Conservation (phyloP, 192 early-diverging fungal genomes). For the Mortierella antarctica region DNA sequence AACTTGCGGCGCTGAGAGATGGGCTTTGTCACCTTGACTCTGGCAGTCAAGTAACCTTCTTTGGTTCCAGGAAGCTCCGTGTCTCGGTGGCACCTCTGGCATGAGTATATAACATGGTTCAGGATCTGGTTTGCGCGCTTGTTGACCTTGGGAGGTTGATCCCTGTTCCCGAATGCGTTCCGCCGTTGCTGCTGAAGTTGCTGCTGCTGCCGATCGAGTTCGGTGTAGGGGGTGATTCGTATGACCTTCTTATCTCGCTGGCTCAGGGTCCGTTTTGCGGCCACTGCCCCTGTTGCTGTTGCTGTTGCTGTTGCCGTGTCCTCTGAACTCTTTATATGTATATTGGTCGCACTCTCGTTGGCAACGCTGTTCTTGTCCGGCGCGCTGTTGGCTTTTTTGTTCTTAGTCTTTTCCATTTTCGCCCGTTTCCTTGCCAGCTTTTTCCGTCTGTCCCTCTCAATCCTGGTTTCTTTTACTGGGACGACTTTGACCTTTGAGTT, state of each 20-base stretch:
- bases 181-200: slow-evolving; percentile 17
- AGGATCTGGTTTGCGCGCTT: slow-evolving; percentile 27
- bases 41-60: slow-evolving; percentile 12
- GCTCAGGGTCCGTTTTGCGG: too few species aligned
- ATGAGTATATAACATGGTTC: slow-evolving; percentile 53
- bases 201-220: slow-evolving; percentile 18
- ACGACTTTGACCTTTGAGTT: slow-evolving; percentile 51
- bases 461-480: slow-evolving; percentile 24
- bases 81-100: slow-evolving; percentile 42
- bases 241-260: slow-evolving; percentile 23
- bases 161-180: not conserved
- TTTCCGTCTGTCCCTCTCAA: slow-evolving; percentile 28
- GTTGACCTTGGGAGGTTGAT: slow-evolving; percentile 2
- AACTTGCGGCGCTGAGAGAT: slow-evolving; percentile 24
- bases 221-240: slow-evolving; percentile 19
- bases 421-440: slow-evolving; percentile 7
- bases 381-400: not conserved
- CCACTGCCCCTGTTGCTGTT: not conserved
- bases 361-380: not conserved
- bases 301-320: not conserved
- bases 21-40: slow-evolving; percentile 25
- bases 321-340: not conserved
- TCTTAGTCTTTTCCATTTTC: slow-evolving; percentile 22
- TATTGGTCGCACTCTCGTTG: not conserved
- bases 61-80: slow-evolving; percentile 51